These are phyloP conservation scores for Fusarium cyanostomum DNA, from an alignment of 2,329 filamentous ascomycete genomes.

Conservation along the genomic window DNA sequence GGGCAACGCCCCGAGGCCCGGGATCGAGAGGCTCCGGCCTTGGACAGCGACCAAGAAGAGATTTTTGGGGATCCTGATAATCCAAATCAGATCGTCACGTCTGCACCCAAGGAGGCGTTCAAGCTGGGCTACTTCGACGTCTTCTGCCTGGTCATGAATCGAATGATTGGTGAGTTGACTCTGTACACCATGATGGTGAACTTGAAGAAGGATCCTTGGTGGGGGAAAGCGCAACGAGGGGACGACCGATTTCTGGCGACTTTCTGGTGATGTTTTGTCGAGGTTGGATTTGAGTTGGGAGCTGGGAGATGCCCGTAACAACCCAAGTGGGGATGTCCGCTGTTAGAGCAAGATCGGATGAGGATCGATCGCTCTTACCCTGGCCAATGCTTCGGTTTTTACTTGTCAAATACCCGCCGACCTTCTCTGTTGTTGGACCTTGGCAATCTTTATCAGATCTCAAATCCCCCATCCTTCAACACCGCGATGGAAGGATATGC, in stretches of 20 bases:
- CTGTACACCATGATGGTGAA: neutral
- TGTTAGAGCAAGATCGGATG: constrained; percentile 11
- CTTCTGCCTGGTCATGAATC: constrained; percentile 49
- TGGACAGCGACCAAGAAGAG: constrained; percentile 32
- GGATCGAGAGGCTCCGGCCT: constrained; percentile 7
- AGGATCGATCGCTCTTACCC: constrained; percentile 18
- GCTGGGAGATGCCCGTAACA: neutral
- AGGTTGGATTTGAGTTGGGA: constrained; percentile 37
- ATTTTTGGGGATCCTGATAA: constrained; percentile 31
- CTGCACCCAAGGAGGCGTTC: constrained; percentile 48
- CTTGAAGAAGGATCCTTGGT: neutral
- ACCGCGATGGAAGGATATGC: neutral
- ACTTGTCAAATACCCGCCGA: constrained; percentile 24
- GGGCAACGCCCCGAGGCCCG: constrained; percentile 6
- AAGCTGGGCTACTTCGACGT: constrained; percentile 50
- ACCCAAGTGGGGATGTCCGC: constrained; percentile 37
- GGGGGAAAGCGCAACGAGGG: neutral
- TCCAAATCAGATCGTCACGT: constrained; percentile 45
- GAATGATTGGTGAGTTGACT: constrained; percentile 49
- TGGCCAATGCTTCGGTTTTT: constrained; percentile 22
- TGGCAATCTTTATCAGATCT: neutral
- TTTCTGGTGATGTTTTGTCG: constrained; percentile 14
- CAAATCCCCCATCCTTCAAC: neutral
- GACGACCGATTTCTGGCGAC: neutral
- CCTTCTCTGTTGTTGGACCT: neutral